Evolutionary conservation across 805 yeast genomes (phyloP).

Genomic region (Ogataea minuta): DNA sequence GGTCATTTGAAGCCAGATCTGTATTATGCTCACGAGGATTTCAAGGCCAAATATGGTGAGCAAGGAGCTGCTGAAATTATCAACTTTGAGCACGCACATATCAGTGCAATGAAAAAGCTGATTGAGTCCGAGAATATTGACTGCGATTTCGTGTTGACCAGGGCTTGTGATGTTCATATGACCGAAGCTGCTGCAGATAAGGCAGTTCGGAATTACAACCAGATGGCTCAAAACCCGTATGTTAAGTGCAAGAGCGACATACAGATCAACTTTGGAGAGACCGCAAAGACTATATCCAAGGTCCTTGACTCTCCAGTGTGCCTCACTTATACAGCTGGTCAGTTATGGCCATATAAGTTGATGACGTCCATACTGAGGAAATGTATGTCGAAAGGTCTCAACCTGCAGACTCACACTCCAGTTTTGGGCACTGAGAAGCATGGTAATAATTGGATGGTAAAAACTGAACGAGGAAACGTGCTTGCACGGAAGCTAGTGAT

Average conservation of each 20-base stretch:
- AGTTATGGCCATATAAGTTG: constrained; percentile 45
- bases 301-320: constrained; percentile 32
- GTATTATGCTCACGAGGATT: constrained; percentile 19
- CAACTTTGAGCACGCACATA: constrained; percentile 38
- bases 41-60: constrained; percentile 23
- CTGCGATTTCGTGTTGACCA: constrained; percentile 32
- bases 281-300: constrained; percentile 31
- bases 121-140: constrained; percentile 34
- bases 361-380: constrained; percentile 34
- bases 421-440: constrained; percentile 30
- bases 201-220: constrained; percentile 16
- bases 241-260: constrained; percentile 31
- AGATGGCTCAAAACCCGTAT: constrained; percentile 29
- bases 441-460: constrained; percentile 30
- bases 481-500: constrained; percentile 35
- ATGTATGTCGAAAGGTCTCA: constrained; percentile 34
- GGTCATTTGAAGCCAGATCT: constrained; percentile 45
- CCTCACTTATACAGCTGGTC: constrained; percentile 41
- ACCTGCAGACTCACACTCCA: constrained; percentile 42
- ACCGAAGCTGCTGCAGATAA: constrained; percentile 12
- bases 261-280: constrained; percentile 34
- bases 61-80: constrained; percentile 36
- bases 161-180: constrained; percentile 32
- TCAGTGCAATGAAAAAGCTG: constrained; percentile 33
- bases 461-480: constrained; percentile 28